Conservation (phyloP, 441 rosid genomes). For the Syzygium syzygioides region DNA sequence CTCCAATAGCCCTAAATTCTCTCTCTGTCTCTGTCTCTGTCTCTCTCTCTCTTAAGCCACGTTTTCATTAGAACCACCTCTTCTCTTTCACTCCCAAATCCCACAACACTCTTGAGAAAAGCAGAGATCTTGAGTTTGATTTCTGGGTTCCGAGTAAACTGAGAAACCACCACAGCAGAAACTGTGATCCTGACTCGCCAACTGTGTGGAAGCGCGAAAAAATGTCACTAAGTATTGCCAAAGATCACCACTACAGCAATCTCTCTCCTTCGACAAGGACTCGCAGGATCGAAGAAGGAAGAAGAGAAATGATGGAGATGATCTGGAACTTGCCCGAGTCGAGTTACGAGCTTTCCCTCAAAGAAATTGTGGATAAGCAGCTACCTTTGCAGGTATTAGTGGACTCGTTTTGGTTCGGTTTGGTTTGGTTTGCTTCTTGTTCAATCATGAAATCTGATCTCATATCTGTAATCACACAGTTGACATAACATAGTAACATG, state of each 20-base stretch:
- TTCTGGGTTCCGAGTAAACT: slow-evolving; percentile 20
- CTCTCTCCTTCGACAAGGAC: slow-evolving; percentile 9
- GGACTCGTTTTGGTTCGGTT: neutral
- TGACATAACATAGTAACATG: neutral
- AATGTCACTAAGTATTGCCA: neutral
- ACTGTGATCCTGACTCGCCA: neutral
- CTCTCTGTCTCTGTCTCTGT: neutral
- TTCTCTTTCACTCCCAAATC: neutral
- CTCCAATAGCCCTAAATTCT: neutral
- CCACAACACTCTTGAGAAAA: neutral
- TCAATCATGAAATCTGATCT: neutral
- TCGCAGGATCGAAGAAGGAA: slow-evolving; percentile 27
- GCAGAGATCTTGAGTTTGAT: slow-evolving; percentile 19
- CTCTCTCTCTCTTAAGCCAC: neutral
- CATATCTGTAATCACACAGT: neutral
- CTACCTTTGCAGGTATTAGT: neutral
- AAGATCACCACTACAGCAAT: slow-evolving; percentile 11
- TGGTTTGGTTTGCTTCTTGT: neutral
- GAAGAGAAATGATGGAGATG: slow-evolving; percentile 49
- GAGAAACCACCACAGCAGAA: neutral
- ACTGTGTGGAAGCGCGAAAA: slow-evolving; percentile 6
- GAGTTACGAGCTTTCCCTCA: slow-evolving; percentile 44
- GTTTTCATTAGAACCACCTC: neutral
- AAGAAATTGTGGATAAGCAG: slow-evolving; percentile 39
- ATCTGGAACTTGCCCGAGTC: slow-evolving; percentile 35